A percentile compares a stretch with the other conserved stretches of the same genome.
Evolutionary conservation across 495 filamentous ascomycete species (phyloP).

Genomic region (Aspergillus steynii): DNA sequence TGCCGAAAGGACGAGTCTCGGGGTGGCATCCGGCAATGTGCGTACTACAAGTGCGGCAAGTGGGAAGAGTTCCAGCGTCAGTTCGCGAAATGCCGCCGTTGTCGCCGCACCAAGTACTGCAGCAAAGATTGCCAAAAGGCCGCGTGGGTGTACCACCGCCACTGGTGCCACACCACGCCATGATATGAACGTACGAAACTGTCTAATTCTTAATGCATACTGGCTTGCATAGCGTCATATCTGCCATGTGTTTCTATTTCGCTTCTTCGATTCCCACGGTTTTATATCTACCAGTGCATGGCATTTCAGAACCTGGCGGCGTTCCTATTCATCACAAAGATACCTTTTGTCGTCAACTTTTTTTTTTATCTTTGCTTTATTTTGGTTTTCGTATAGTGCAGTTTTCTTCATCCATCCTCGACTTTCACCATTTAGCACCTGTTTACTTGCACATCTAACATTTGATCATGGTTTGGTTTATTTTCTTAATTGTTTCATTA

Average conservation of each 20-base stretch:
- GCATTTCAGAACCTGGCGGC: conserved; percentile 47
- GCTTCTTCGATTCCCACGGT: conserved; percentile 27
- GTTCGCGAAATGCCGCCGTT: conserved; percentile 96
- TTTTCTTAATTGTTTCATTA: conserved; percentile 19
- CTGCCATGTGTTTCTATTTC: conserved; percentile 22
- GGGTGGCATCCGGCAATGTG: conserved; percentile 94
- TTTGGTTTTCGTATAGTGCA: conserved; percentile 14
- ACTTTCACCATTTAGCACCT: background rate
- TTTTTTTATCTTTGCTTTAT: conserved; percentile 21
- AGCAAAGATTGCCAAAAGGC: conserved; percentile 99
- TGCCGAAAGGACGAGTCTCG: conserved; percentile 95
- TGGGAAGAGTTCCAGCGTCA: conserved; percentile 96
- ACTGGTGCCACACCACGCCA: conserved; percentile 86
- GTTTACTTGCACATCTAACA: background rate
- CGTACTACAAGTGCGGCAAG: conserved; percentile 95
- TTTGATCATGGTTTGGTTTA: conserved; percentile 1
- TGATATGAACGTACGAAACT: conserved; percentile 41
- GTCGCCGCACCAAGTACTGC: conserved; percentile 97
- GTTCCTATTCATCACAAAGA: conserved; percentile 45
- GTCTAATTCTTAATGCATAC: conserved; percentile 46
- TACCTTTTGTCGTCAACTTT: conserved; percentile 40
- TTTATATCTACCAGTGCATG: conserved; percentile 42
- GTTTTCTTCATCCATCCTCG: conserved; percentile 7
- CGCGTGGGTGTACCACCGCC: conserved; percentile 95
- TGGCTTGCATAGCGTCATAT: conserved; percentile 49